Percentiles rank a stretch among this genome's conserved stretches.
These are phyloP conservation scores for Cystobasidium pallidum DNA, from an alignment of 1,284 basidiomycete species.

Conservation along the genomic window DNA sequence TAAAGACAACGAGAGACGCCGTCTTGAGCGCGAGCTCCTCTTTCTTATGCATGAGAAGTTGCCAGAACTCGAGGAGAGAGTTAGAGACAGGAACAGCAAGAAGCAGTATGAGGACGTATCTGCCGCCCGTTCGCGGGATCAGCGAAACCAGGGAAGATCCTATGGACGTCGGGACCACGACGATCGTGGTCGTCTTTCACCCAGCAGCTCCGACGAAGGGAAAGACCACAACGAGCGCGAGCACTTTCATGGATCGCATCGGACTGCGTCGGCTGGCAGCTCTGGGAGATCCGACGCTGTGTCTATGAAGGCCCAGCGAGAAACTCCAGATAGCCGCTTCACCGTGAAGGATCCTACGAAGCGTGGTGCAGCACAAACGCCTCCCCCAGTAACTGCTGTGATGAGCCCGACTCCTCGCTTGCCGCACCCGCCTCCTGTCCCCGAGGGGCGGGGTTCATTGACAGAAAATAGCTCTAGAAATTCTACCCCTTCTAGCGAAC, in stretches of 20 bases:
- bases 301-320: constrained; percentile 51
- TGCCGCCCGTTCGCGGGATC: constrained; percentile 77
- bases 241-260: constrained; percentile 59
- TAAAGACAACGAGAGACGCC: constrained; percentile 83
- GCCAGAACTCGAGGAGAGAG: constrained; percentile 83
- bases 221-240: constrained; percentile 49
- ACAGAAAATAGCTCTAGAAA: constrained; percentile 56
- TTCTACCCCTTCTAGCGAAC: constrained; percentile 57
- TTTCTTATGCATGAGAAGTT: constrained; percentile 86
- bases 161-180: constrained; percentile 45
- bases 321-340: background rate
- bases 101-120: constrained; percentile 73
- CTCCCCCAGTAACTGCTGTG: constrained; percentile 49
- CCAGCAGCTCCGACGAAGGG: constrained; percentile 1
- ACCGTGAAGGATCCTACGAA: background rate
- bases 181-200: constrained; percentile 29
- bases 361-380: constrained; percentile 53
- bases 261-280: constrained; percentile 52
- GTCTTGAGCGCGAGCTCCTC: constrained; percentile 85
- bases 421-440: constrained; percentile 28
- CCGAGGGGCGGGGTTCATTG: constrained; percentile 49
- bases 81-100: constrained; percentile 77
- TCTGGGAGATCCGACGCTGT: constrained; percentile 54
- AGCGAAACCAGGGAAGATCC: constrained; percentile 64
- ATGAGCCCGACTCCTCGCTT: background rate